Evolutionary conservation across 2,329 filamentous ascomycete genomes (phyloP).

Genomic region (Didymella glomerata): DNA sequence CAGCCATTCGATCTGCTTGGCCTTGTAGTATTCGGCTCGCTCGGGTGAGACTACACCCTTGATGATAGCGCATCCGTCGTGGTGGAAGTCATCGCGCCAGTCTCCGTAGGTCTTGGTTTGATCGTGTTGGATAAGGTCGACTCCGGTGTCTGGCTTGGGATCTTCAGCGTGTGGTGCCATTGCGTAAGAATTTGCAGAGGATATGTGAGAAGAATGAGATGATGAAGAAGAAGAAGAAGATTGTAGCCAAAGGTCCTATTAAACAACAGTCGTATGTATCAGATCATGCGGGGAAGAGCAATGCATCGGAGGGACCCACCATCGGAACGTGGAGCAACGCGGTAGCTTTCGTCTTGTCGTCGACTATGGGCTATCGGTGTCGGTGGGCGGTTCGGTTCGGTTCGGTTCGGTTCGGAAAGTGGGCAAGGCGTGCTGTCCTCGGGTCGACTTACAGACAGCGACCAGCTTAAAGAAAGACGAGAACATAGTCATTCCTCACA

Average conservation of each 20-base stretch:
- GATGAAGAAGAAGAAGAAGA: neutral
- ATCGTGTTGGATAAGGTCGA: neutral
- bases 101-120: neutral
- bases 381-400: no score
- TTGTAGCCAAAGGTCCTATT: neutral
- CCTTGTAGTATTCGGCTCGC: neutral
- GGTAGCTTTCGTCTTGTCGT: neutral
- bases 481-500: no score
- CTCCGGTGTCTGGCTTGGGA: neutral
- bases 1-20: conserved; percentile 1
- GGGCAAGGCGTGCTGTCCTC: no score
- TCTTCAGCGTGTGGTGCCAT: neutral
- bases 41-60: neutral
- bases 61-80: neutral
- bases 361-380: no score
- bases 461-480: no score
- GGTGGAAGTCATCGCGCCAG: neutral
- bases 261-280: neutral
- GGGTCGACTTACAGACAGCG: no score
- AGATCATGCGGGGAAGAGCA: neutral
- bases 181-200: neutral
- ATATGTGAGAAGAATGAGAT: neutral
- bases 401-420: no score
- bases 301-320: neutral
- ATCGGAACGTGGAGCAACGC: neutral